Percentiles rank a stretch among this genome's conserved stretches.
phyloP scores from a whole-genome alignment of 2,329 filamentous ascomycete species.

The Phymatotrichopsis omnivora region DNA sequence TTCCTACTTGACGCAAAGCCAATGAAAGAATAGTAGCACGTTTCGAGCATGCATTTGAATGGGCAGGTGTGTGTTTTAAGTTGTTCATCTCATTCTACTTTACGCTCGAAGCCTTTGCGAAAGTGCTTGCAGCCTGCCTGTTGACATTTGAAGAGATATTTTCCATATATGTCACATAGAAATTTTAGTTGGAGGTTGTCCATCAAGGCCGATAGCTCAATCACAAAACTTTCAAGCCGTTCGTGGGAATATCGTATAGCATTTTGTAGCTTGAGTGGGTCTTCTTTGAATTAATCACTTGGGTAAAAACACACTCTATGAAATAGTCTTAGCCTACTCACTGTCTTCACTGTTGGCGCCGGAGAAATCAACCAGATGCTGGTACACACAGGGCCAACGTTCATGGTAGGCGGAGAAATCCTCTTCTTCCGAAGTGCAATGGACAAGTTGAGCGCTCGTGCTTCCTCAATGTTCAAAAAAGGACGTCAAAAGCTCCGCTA shows the following conservation, averaged over 20 bases:
- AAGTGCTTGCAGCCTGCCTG: constrained; percentile 1
- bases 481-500: background rate
- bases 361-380: background rate
- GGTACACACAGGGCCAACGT: background rate
- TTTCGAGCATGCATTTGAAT: background rate
- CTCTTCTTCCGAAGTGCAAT: background rate
- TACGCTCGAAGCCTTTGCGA: background rate
- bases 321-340: too few species aligned
- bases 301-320: too few species aligned
- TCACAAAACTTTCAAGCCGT: constrained; percentile 2
- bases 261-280: background rate
- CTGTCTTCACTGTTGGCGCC: too few species aligned
- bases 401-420: background rate
- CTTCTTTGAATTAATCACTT: background rate
- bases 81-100: constrained; percentile 4
- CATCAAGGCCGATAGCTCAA: background rate
- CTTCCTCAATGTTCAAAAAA: constrained; percentile 7
- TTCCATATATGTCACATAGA: constrained; percentile 2
- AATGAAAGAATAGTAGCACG: constrained; percentile 2
- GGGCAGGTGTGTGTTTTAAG: constrained; percentile 5
- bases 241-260: background rate
- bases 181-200: background rate
- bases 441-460: background rate
- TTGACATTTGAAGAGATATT: constrained; percentile 10
- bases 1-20: constrained; percentile 5